phyloP scores from a whole-genome alignment of 495 filamentous ascomycete species.

The Xylaria sp. region DNA sequence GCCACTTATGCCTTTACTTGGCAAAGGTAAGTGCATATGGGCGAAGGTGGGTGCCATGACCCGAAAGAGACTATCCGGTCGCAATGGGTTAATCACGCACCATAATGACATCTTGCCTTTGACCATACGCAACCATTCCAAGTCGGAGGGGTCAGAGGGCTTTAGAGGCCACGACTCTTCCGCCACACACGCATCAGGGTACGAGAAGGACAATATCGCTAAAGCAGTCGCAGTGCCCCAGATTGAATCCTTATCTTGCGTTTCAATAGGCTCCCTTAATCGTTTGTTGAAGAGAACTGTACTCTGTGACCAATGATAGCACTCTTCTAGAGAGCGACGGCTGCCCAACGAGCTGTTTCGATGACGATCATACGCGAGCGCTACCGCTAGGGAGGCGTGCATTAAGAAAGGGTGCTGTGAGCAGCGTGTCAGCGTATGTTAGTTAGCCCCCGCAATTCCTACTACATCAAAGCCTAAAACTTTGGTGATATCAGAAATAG shows the following conservation, averaged over 20 bases:
- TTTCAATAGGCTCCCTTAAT: constrained; percentile 44
- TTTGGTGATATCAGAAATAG: background rate
- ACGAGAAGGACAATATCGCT: constrained; percentile 48
- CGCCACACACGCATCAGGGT: constrained; percentile 45
- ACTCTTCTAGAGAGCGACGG: constrained; percentile 47
- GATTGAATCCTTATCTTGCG: constrained; percentile 51
- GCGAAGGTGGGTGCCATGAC: constrained; percentile 45
- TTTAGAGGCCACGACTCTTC: constrained; percentile 55
- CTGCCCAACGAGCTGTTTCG: constrained; percentile 34
- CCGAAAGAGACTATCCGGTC: constrained; percentile 51
- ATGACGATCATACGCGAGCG: constrained; percentile 54
- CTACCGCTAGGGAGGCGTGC: constrained; percentile 54
- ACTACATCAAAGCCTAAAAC: background rate
- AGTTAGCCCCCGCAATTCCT: background rate
- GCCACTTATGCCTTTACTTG: constrained; percentile 43
- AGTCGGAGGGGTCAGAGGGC: constrained; percentile 40
- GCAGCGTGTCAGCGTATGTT: constrained; percentile 31
- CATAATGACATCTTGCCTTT: constrained; percentile 55
- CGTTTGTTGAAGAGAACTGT: constrained; percentile 48
- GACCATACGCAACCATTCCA: constrained; percentile 54
- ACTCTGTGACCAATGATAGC: constrained; percentile 53
- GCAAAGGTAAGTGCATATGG: constrained; percentile 40
- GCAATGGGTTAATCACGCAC: constrained; percentile 48
- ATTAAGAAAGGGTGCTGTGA: constrained; percentile 55
- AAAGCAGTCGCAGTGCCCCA: constrained; percentile 55